A percentile compares a stretch with the other conserved stretches of the same genome.
Conservation (phyloP, 306 rosid species). For the Vicia faba region DNA sequence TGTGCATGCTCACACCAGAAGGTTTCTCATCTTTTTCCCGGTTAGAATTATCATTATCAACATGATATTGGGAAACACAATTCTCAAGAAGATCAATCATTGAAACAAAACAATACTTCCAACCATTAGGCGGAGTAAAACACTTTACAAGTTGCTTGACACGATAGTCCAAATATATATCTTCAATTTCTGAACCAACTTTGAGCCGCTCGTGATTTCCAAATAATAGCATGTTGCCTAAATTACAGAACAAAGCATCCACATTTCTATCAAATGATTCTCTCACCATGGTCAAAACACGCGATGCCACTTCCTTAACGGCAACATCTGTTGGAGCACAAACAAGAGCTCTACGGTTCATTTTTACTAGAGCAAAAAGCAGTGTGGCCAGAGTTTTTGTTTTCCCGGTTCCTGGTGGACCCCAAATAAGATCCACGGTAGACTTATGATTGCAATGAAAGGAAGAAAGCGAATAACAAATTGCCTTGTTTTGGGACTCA, state of each 20-base stretch:
- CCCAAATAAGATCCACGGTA: constrained; percentile 68
- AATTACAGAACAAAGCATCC: constrained; percentile 37
- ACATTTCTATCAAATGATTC: constrained; percentile 31
- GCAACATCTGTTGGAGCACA: constrained; percentile 87
- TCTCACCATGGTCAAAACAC: constrained; percentile 55
- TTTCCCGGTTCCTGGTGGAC: constrained; percentile 89
- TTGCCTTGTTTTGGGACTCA: constrained; percentile 57
- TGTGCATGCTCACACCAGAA: constrained; percentile 31
- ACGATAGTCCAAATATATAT: constrained; percentile 64
- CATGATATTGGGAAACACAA: constrained; percentile 59
- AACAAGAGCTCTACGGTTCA: constrained; percentile 67
- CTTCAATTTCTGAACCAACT: constrained; percentile 52
- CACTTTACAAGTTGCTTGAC: constrained; percentile 48
- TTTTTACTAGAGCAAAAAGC: constrained; percentile 52
- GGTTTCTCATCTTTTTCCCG: constrained; percentile 18
- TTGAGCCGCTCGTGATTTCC: constrained; percentile 57
- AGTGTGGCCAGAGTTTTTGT: constrained; percentile 59
- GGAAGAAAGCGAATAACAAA: constrained; percentile 54
- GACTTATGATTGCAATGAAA: constrained; percentile 36
- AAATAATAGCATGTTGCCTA: constrained; percentile 43
- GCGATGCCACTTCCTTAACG: constrained; percentile 59
- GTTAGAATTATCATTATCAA: neutral
- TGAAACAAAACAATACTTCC: constrained; percentile 57
- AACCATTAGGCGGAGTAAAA: constrained; percentile 53
- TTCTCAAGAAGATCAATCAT: constrained; percentile 63